phyloP scores from a whole-genome alignment of 306 rosid genomes.

The Trifolium dubium region DNA sequence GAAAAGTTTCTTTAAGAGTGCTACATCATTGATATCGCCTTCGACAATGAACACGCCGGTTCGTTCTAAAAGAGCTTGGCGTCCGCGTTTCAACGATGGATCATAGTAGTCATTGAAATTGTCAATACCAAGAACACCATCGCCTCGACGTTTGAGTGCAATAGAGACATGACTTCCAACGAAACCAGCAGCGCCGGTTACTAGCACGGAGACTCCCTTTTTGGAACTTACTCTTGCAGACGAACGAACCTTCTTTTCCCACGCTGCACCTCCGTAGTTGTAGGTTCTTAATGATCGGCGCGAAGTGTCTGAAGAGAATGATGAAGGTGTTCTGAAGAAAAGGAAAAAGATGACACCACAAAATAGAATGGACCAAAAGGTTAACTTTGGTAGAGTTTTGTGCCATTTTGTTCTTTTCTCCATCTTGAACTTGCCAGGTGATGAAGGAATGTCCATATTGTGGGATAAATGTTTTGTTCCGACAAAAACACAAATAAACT shows the following conservation, averaged over 20 bases:
- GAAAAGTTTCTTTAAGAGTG: slow-evolving; percentile 9
- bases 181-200: slow-evolving; percentile 22
- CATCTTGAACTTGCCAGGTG: slow-evolving; percentile 27
- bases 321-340: slow-evolving; percentile 21
- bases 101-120: slow-evolving; percentile 34
- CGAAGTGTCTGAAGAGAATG: background rate
- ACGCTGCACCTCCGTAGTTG: slow-evolving; percentile 2
- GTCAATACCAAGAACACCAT: slow-evolving; percentile 21
- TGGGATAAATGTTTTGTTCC: background rate
- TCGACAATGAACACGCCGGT: slow-evolving; percentile 4
- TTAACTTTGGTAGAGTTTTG: background rate
- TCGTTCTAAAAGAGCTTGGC: slow-evolving; percentile 1
- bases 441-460: slow-evolving; percentile 24
- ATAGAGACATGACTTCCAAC: slow-evolving; percentile 16
- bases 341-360: background rate
- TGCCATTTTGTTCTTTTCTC: slow-evolving; percentile 13
- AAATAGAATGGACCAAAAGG: slow-evolving; percentile 7
- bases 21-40: slow-evolving; percentile 9
- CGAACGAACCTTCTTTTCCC: slow-evolving; percentile 10
- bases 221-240: background rate
- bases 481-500: background rate
- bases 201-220: background rate
- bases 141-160: slow-evolving; percentile 5
- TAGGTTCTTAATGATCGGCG: slow-evolving; percentile 1
- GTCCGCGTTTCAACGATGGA: background rate